Conservation (phyloP, 208 protist genomes). For the Acanthamoeba triangularis region DNA sequence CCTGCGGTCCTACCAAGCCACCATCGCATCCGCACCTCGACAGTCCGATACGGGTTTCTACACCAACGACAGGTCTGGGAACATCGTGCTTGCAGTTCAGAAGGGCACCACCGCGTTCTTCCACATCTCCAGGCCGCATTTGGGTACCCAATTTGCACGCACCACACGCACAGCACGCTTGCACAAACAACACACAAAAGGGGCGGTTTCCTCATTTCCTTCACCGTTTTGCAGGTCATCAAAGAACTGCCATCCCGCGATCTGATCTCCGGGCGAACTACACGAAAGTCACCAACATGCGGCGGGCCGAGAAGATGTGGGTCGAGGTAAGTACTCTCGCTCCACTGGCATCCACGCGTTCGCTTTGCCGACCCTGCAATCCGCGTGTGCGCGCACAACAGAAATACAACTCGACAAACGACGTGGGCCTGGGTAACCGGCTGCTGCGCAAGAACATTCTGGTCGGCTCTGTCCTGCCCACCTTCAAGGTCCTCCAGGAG, state of each 20-base stretch:
- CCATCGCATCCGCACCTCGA: neutral
- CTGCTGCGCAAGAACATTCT: slow-evolving; percentile 17
- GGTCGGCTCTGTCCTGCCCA: slow-evolving; percentile 10
- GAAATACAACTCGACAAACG: slow-evolving; percentile 13
- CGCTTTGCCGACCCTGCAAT: neutral
- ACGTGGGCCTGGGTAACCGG: neutral
- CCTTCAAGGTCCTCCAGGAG: slow-evolving; percentile 44
- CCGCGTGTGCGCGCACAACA: neutral
- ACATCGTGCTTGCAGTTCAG: slow-evolving; percentile 1
- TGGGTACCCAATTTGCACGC: neutral
- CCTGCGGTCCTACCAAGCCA: neutral
- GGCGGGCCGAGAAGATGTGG: neutral
- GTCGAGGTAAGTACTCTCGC: neutral
- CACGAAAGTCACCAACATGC: neutral
- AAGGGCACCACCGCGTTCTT: neutral
- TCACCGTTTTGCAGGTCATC: neutral
- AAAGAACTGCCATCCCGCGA: slow-evolving; percentile 26
- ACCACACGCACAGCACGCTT: neutral
- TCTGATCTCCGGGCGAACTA: neutral
- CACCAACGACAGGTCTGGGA: slow-evolving; percentile 14
- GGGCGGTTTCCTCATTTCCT: no score
- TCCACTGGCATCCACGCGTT: neutral
- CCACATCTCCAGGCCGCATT: neutral
- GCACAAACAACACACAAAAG: neutral
- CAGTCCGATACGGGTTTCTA: slow-evolving; percentile 1